Base-by-base conservation (phyloP, 331 rosid species). In the Arachis monticola region DNA sequence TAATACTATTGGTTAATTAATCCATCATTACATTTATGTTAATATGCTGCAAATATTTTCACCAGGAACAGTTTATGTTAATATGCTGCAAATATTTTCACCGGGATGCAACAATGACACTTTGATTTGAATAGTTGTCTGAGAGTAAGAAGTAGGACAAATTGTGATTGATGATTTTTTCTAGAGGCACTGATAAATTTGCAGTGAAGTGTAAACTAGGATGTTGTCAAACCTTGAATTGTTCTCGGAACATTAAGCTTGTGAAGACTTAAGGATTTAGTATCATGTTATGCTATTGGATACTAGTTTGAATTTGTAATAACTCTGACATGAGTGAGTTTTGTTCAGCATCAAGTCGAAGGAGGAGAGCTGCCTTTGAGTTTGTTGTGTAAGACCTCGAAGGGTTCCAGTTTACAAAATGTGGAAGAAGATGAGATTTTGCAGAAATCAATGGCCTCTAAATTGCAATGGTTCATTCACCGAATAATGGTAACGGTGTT, bases 321-420 rank as follows among this genome's bases (percentile, higher is more conserved):
- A 17, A 41, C 5, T 64, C 76, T 71, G 63, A 70, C 32, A 0
- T 40, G 13, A 35, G 59, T 67, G 59, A 45, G 59, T 64, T 64
- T 69, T 78, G 79, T 72, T 69, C 78, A 76, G 77, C 64, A 50
- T 57, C 95, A 86, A 88, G 78, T 61, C 46, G 93, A 67, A 76
- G 85, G 77, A 41, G 80, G 58, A 63, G 70, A 77, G 11, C 71
- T 77, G 68, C 69, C 56, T 78, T 83, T 35, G 47, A 66, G 72
- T 78, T 17, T 17, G 22, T 60, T 74, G 64, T 45, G 85, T 11
- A 73, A 71, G 46, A 81, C 74, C 75, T 58, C 82, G 71, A 73
- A 79, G 53, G 91, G 77, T 69, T 69, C 85, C 59, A 51, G 70
- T 72, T 77, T 66, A 60, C 89, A 84, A 73, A 83, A 78, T 68